Base-by-base conservation (phyloP, 192 early-diverging fungal species). In the Irineochytrium annulatum region DNA sequence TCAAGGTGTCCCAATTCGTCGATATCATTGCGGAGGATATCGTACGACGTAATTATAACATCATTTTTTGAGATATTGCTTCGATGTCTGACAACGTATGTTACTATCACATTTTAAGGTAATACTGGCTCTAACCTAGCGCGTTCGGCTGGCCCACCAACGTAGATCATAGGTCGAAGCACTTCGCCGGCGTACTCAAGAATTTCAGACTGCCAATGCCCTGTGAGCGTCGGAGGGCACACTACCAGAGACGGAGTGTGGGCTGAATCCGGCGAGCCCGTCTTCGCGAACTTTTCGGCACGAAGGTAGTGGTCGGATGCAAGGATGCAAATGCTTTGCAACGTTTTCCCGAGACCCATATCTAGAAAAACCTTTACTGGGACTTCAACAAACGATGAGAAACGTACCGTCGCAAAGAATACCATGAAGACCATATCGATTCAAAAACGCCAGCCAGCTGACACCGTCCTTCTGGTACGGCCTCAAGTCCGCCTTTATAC, bases 391-490 rank as follows among this genome's bases (percentile, higher is more conserved):
- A 30, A 61, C 26, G n/a, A 6, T 55, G 35, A 29, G 33, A 55
- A 17, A 57, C 68, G 68, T 69, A 86, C 83, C 91, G 68, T 99
- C 97, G 73, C 95, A 97, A 17, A 99, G 78, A 64, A 97, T 91
- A 13, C 97, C 97, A 64, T 99, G 97, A 24, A 99, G 75, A 59
- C 93, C 90, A 65, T 95, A 99, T 58, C 91, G 86, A 70, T 93
- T 94, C 57, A 99, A 78, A 68, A 99, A 99, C 14, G 92, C 92
- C 55, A 99, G 75, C 97, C 97, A 99, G 78, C 89, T 94, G 32
- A 99, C 90, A 45, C 97, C 97, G 57, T 97, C 97, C 69, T 95
- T 92, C 70, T 99, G 97, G 76, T 99, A 99, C 73, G 85, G 82
- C 53, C 97, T 77, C 59, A 99, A 71, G 57, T 93, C 90, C 0